These are phyloP conservation scores for Venturia effusa DNA, from an alignment of 2,329 filamentous ascomycete genomes.

Conservation along the genomic window DNA sequence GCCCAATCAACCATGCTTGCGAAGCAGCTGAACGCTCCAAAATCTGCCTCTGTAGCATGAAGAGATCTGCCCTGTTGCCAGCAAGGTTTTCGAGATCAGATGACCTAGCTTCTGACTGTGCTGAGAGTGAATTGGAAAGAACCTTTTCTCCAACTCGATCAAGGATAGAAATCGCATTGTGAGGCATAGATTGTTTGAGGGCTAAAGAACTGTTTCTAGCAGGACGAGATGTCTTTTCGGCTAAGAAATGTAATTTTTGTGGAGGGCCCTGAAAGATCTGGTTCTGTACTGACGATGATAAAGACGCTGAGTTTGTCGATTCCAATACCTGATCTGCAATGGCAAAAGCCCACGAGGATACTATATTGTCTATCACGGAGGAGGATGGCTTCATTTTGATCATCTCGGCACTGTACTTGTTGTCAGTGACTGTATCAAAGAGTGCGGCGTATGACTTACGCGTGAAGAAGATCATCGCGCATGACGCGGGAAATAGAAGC, in stretches of 20 bases:
- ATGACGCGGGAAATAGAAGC: constrained; percentile 69
- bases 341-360: constrained; percentile 68
- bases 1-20: constrained; percentile 61
- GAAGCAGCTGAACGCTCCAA: constrained; percentile 63
- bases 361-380: constrained; percentile 59
- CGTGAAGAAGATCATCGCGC: constrained; percentile 63
- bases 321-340: constrained; percentile 65
- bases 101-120: constrained; percentile 21
- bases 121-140: not conserved
- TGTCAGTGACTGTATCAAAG: not conserved
- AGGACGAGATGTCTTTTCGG: constrained; percentile 36
- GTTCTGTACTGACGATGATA: constrained; percentile 34
- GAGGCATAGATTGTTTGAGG: constrained; percentile 16
- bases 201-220: constrained; percentile 52
- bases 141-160: constrained; percentile 14
- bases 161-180: constrained; percentile 11
- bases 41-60: constrained; percentile 67
- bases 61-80: constrained; percentile 70
- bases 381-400: constrained; percentile 23
- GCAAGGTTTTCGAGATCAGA: constrained; percentile 71
- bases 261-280: not conserved
- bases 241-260: not conserved
- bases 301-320: constrained; percentile 59
- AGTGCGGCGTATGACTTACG: constrained; percentile 33
- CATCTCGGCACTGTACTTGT: constrained; percentile 16